Evolutionary conservation across 2,329 filamentous ascomycete species (phyloP), one percentile per base, ranked within the genome.

Genomic region (Colletotrichum tofieldiae): DNA sequence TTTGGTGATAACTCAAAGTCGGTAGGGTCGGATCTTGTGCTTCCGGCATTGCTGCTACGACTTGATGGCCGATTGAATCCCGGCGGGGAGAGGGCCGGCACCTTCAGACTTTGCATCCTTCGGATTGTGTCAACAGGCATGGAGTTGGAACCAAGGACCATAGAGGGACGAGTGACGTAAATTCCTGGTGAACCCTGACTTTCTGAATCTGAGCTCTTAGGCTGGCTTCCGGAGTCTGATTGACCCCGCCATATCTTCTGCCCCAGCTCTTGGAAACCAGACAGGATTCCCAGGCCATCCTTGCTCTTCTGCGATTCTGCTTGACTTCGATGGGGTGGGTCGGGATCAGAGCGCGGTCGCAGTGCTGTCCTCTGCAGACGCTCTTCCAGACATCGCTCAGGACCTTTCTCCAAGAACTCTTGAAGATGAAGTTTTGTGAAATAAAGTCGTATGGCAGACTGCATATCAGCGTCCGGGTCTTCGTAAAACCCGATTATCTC

Each of bases 401-500:
- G 89, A 0, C 90, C 90, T 32, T 87, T 87, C 4, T 80, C 78
- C 1, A 92, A 76, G 58, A 91, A 92, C 1, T 90, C 86, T 67
- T 84, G 76, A 35, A 90, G 80, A n/a, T 86, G 80, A 67, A 88
- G 73, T 73, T 86, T 83, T 26, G 85, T 85, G 54, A 88, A 83
- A 82, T 89, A 88, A 0, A 89, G 81, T 3, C 88, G 81, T 5
- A 88, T 82, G 0, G 82, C 84, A 1, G 80, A 81, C 1, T 79
- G 78, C 18, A 76, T 72, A 39, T 79, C 79, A 3, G 78, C 79
- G 8, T 85, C 82, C 0, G 82, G 79, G 58, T 91, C 88, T 58
- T 90, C 88, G 67, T 91, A 92, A 76, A 92, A 92, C 0, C 89
- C 90, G 60, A 87, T 85, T 11, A 88, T 77, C 74, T 92, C 90